These are phyloP conservation scores for Talaromyces ruber DNA, from an alignment of 495 filamentous ascomycete genomes.

Conservation along the genomic window DNA sequence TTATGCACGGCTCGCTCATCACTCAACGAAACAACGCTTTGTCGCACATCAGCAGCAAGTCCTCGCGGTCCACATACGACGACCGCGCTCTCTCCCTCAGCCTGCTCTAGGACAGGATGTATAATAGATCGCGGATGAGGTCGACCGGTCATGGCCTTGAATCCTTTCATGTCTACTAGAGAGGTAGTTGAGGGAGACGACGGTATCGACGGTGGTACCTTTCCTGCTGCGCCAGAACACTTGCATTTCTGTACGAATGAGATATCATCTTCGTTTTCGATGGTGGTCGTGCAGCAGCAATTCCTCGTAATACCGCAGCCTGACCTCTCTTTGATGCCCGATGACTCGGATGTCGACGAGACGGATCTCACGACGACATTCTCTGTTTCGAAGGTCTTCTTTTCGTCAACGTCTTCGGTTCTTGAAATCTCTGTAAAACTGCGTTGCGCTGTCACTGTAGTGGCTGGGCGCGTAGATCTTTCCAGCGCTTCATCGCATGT, in stretches of 20 bases:
- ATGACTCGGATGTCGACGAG: slow-evolving; percentile 4
- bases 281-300: slow-evolving; percentile 44
- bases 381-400: slow-evolving; percentile 8
- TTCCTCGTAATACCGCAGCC: slow-evolving; percentile 28
- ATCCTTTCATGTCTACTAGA: neutral
- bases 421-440: neutral
- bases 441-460: neutral
- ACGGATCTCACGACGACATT: slow-evolving; percentile 16
- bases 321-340: neutral
- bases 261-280: slow-evolving; percentile 39
- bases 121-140: slow-evolving; percentile 39
- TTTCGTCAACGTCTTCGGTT: slow-evolving; percentile 6
- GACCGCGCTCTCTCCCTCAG: slow-evolving; percentile 73
- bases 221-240: slow-evolving; percentile 17
- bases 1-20: slow-evolving; percentile 89
- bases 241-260: slow-evolving; percentile 18
- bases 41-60: slow-evolving; percentile 55
- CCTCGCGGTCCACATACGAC: slow-evolving; percentile 71
- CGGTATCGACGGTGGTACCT: neutral
- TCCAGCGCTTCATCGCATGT: slow-evolving; percentile 48
- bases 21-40: slow-evolving; percentile 59
- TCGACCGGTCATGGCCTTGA: slow-evolving; percentile 20
- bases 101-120: slow-evolving; percentile 54
- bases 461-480: neutral
- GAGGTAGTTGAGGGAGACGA: neutral